Conservation (phyloP, 306 rosid species). For the Malus asiatica region DNA sequence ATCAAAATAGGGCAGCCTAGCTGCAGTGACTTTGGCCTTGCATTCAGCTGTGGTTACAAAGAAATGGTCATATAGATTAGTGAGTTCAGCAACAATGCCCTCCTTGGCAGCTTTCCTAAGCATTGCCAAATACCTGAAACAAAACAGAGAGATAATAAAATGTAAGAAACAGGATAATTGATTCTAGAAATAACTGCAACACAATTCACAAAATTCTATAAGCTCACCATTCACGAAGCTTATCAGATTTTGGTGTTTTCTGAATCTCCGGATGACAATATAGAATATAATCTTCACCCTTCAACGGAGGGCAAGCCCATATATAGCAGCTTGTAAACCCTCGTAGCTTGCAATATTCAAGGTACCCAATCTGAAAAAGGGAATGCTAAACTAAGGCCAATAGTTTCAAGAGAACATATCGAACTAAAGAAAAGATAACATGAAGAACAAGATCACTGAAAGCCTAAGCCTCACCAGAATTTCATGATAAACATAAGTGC, state of each 20-base stretch:
- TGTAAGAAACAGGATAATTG: not conserved
- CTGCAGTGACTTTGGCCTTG: conserved; percentile 87
- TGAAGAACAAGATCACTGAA: not conserved
- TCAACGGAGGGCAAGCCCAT: conserved; percentile 98
- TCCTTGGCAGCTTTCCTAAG: conserved; percentile 88
- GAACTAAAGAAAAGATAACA: not conserved
- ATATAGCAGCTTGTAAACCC: conserved; percentile 98
- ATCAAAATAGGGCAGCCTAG: conserved; percentile 96
- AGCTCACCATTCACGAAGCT: conserved; percentile 95
- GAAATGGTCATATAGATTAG: conserved; percentile 93
- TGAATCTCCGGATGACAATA: conserved; percentile 99
- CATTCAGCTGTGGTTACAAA: conserved; percentile 76
- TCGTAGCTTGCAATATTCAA: conserved; percentile 89
- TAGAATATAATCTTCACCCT: conserved; percentile 99
- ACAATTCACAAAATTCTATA: conserved; percentile 8
- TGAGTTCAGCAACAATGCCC: conserved; percentile 70
- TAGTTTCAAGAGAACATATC: conserved; percentile 15
- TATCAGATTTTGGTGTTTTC: conserved; percentile 98
- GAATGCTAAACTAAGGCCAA: conserved; percentile 3
- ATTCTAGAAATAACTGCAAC: not conserved
- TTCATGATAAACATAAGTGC: conserved; percentile 96
- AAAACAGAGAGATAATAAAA: conserved; percentile 23
- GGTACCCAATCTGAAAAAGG: conserved; percentile 77
- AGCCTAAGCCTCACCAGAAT: conserved; percentile 54
- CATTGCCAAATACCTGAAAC: conserved; percentile 83